Percentiles rank a stretch among this genome's conserved stretches.
phyloP scores from a whole-genome alignment of 1,139 yeast species.

The Schizosaccharomyces versatilis region DNA sequence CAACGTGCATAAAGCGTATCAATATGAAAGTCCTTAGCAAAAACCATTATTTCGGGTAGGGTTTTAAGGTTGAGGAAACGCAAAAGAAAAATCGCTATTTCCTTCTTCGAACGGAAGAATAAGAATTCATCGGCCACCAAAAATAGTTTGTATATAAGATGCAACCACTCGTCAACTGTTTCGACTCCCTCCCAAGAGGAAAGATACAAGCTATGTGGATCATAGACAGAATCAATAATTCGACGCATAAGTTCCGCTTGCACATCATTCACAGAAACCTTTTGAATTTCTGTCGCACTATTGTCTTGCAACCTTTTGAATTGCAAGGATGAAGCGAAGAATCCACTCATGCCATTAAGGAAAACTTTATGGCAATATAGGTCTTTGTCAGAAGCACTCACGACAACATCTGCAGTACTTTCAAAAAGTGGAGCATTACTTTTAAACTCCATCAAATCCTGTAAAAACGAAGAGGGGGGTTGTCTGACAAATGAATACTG shows the following conservation, averaged over 20 bases:
- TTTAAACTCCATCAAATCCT: conserved; percentile 12
- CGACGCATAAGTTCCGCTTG: neutral
- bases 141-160: neutral
- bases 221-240: neutral
- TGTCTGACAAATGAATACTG: conserved; percentile 11
- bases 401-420: conserved; percentile 17
- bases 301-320: neutral
- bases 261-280: neutral
- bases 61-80: neutral
- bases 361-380: neutral
- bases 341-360: neutral
- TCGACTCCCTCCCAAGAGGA: neutral
- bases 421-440: conserved; percentile 8
- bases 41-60: neutral
- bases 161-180: neutral
- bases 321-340: neutral
- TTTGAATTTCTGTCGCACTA: neutral
- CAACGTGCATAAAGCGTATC: neutral
- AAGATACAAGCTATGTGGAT: neutral
- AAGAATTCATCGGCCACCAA: neutral
- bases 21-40: neutral
- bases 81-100: neutral
- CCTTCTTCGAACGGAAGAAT: neutral
- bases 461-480: conserved; percentile 12
- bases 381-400: conserved; percentile 25